phyloP scores from a whole-genome alignment of 805 yeast genomes.

The Nakazawaea laoshanensis region DNA sequence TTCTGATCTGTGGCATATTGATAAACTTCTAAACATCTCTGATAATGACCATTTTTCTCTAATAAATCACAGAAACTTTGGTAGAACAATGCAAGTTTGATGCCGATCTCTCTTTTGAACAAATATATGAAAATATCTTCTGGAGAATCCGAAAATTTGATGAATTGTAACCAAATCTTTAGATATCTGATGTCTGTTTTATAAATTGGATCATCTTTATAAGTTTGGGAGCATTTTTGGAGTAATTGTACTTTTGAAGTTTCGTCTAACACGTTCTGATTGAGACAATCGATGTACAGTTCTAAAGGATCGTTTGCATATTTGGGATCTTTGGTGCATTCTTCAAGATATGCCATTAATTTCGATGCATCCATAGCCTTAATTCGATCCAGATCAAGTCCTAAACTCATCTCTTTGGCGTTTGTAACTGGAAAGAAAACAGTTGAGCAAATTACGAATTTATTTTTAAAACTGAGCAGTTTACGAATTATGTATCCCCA shows the following conservation, averaged over 20 bases:
- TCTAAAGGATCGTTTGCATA: too few species aligned
- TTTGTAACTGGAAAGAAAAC: too few species aligned
- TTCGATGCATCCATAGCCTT: too few species aligned
- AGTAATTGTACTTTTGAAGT: too few species aligned
- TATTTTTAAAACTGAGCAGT: too few species aligned
- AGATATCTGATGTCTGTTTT: constrained; percentile 79
- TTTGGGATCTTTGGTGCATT: too few species aligned
- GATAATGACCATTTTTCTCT: constrained; percentile 37
- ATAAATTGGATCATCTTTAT: constrained; percentile 57
- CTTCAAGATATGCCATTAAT: too few species aligned
- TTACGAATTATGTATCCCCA: too few species aligned
- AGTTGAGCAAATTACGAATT: too few species aligned
- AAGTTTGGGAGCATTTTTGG: constrained; percentile 63
- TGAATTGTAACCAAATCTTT: constrained; percentile 74
- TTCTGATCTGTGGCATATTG: constrained; percentile 44
- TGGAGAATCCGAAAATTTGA: constrained; percentile 60
- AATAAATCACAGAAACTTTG: constrained; percentile 67
- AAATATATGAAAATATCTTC: constrained; percentile 64
- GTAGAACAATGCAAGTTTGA: constrained; percentile 57
- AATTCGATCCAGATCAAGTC: too few species aligned
- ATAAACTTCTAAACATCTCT: constrained; percentile 54
- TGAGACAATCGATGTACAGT: too few species aligned
- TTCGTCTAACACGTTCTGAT: too few species aligned
- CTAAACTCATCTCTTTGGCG: not conserved
- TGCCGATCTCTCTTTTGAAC: constrained; percentile 65